Conservation (phyloP, 2,329 filamentous ascomycete species). For the Monilinia aucupariae region DNA sequence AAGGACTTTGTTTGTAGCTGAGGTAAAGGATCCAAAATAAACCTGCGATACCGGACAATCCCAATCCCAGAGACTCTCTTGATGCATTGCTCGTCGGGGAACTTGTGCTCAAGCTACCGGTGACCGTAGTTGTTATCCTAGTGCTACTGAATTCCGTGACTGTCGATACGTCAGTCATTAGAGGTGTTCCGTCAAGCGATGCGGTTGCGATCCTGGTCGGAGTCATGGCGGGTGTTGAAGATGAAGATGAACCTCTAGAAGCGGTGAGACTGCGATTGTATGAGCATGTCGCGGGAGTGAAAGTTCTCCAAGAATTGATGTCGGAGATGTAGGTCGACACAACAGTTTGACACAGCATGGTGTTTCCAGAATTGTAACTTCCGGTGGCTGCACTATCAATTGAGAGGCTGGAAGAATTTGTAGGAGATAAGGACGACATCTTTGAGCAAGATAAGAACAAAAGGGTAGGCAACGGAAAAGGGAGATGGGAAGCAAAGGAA, state of each 20-base stretch:
- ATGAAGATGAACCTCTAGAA: not conserved
- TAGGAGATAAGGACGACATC: not conserved
- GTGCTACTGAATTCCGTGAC: constrained; percentile 12
- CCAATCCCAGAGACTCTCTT: not conserved
- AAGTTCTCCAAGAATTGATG: constrained; percentile 11
- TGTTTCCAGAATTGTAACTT: constrained; percentile 3
- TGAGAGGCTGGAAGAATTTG: not conserved
- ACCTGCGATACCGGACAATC: not conserved
- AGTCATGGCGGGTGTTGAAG: not conserved
- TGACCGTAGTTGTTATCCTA: constrained; percentile 12
- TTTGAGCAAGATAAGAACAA: not conserved
- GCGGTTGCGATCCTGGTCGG: not conserved
- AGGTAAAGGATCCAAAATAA: constrained; percentile 15
- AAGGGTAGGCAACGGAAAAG: not conserved
- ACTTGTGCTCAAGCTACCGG: not conserved
- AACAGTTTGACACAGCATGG: constrained; percentile 9
- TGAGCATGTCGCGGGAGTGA: constrained; percentile 11
- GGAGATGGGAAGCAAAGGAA: not conserved
- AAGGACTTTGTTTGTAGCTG: constrained; percentile 5
- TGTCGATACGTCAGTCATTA: constrained; percentile 4
- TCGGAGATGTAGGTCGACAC: constrained; percentile 11
- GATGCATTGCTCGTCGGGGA: constrained; percentile 8
- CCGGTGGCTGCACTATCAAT: not conserved
- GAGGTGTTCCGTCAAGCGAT: not conserved
- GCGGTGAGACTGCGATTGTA: not conserved